phyloP scores from a whole-genome alignment of 768 basidiomycete genomes.

The Trametes punicea region DNA sequence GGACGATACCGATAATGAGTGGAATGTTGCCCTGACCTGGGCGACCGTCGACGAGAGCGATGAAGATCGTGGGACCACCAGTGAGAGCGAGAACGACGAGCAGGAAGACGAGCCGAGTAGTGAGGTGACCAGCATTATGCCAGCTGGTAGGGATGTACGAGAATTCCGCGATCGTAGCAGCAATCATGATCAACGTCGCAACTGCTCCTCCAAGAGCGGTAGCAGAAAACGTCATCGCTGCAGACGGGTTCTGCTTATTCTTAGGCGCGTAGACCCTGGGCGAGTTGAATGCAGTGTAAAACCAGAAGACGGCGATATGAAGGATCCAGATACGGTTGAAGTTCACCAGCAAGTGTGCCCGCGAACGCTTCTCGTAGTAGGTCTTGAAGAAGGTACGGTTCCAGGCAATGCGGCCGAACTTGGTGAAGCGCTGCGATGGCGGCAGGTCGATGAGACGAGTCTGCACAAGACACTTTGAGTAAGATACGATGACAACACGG shows the following conservation, averaged over 20 bases:
- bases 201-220: conserved; percentile 95
- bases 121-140: conserved; percentile 97
- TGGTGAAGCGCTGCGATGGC: conserved; percentile 91
- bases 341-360: conserved; percentile 92
- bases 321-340: conserved; percentile 99
- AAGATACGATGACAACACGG: neutral
- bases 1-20: conserved; percentile 88
- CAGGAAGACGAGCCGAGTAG: conserved; percentile 89
- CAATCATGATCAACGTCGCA: conserved; percentile 89
- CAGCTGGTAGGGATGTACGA: conserved; percentile 97
- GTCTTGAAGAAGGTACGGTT: conserved; percentile 97
- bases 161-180: conserved; percentile 92
- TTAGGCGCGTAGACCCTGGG: conserved; percentile 84
- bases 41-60: conserved; percentile 77
- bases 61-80: conserved; percentile 90
- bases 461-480: conserved; percentile 37
- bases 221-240: conserved; percentile 94
- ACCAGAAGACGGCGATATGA: conserved; percentile 92
- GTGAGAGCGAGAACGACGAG: conserved; percentile 91
- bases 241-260: conserved; percentile 62
- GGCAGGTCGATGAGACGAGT: conserved; percentile 89
- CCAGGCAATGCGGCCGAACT: conserved; percentile 91
- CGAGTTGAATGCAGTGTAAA: conserved; percentile 97
- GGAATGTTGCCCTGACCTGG: conserved; percentile 62
- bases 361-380: conserved; percentile 94